Evolutionary conservation across 495 filamentous ascomycete genomes (phyloP).

Genomic region (Penicillium manginii): DNA sequence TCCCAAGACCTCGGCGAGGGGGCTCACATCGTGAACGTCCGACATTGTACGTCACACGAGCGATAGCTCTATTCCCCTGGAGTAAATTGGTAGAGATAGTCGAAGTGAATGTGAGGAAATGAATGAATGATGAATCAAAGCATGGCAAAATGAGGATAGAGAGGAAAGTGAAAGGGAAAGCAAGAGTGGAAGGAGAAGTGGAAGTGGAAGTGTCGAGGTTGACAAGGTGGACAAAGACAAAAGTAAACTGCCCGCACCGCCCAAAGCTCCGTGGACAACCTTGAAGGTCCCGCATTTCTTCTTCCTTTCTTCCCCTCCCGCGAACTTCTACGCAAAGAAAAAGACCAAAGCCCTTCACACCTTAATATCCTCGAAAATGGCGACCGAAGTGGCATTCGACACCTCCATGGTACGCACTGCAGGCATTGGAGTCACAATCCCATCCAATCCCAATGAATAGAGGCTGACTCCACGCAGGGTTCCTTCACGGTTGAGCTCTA

Average conservation of each 20-base stretch:
- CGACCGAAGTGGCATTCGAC: conserved; percentile 75
- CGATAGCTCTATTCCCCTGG: background rate
- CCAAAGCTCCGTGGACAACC: too few relatives aligned
- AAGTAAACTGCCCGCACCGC: conserved; percentile 11
- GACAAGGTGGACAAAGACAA: conserved; percentile 16
- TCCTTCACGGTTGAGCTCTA: conserved; percentile 89
- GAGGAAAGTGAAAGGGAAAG: background rate
- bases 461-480: conserved; percentile 57
- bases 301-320: background rate
- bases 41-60: conserved; percentile 31
- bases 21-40: conserved; percentile 38
- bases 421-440: background rate
- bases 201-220: background rate
- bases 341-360: background rate
- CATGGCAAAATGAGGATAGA: conserved; percentile 8
- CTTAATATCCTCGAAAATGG: conserved; percentile 52
- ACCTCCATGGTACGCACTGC: conserved; percentile 70
- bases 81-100: too few relatives aligned
- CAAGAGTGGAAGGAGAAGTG: background rate
- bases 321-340: background rate
- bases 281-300: conserved; percentile 2
- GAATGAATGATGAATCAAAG: conserved; percentile 18
- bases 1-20: conserved; percentile 51
- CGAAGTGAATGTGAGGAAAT: conserved; percentile 12
- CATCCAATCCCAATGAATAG: background rate